A percentile compares a stretch with the other conserved stretches of the same genome.
These are phyloP conservation scores for Fusarium decemcellulare DNA, from an alignment of 2,329 filamentous ascomycete genomes.

Conservation along the genomic window DNA sequence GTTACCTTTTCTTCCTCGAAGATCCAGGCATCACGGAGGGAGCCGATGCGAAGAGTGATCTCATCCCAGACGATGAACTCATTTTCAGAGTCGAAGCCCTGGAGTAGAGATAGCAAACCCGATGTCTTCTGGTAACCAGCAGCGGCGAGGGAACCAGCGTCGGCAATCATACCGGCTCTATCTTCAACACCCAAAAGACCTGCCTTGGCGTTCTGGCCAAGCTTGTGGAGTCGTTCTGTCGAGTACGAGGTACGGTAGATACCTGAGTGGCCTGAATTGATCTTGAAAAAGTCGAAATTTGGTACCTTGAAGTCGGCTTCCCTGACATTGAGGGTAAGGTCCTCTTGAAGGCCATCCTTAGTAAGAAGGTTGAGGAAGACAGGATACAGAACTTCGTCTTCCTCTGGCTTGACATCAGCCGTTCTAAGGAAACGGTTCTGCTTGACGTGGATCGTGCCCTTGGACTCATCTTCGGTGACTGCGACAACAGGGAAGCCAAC, in stretches of 20 bases:
- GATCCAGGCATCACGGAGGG: conserved; percentile 89
- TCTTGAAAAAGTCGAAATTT: conserved; percentile 91
- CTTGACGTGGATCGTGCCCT: conserved; percentile 85
- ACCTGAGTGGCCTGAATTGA: conserved; percentile 94
- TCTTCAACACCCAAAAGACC: conserved; percentile 86
- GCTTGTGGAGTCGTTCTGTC: conserved; percentile 86
- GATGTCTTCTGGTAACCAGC: conserved; percentile 96
- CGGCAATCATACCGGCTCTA: conserved; percentile 93
- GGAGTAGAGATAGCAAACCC: conserved; percentile 86
- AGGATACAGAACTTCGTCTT: conserved; percentile 89
- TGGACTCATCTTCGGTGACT: conserved; percentile 76
- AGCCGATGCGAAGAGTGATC: conserved; percentile 82
- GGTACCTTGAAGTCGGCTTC: conserved; percentile 84
- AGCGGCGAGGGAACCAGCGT: conserved; percentile 89
- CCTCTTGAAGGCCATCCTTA: conserved; percentile 85
- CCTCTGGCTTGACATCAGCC: conserved; percentile 92
- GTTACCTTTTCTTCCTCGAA: conserved; percentile 79
- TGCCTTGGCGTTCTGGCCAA: conserved; percentile 85
- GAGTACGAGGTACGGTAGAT: conserved; percentile 93
- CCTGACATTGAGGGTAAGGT: conserved; percentile 72
- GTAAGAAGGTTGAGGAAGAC: conserved; percentile 90
- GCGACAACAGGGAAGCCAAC: conserved; percentile 93
- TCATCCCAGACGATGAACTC: conserved; percentile 98
- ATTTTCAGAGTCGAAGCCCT: conserved; percentile 85
- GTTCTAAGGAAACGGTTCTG: conserved; percentile 96